A percentile compares a stretch with the other conserved stretches of the same genome.
phyloP scores from a whole-genome alignment of 805 yeast genomes.

The Lipomyces mesembrius region DNA sequence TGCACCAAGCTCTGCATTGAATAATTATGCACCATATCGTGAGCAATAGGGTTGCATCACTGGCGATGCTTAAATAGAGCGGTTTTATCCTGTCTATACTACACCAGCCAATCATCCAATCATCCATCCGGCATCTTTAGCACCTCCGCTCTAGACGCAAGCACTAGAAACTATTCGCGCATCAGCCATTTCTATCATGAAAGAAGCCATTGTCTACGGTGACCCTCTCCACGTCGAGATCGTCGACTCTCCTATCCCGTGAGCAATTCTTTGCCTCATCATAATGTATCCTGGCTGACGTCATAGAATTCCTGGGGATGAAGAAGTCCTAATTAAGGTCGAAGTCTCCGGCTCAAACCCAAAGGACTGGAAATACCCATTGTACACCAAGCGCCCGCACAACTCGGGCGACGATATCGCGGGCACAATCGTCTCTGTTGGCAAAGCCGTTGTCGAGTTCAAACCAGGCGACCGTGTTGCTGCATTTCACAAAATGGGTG shows the following conservation, averaged over 20 bases:
- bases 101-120: neutral
- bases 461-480: slow-evolving; percentile 26
- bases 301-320: slow-evolving; percentile 9
- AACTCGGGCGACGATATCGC: slow-evolving; percentile 30
- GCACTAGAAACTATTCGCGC: no score
- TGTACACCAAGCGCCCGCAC: slow-evolving; percentile 6
- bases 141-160: neutral
- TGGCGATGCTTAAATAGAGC: no score
- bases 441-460: slow-evolving; percentile 18
- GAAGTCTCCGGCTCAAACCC: slow-evolving; percentile 24
- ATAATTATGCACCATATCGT: no score
- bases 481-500: slow-evolving; percentile 24
- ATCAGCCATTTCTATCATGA: slow-evolving; percentile 6
- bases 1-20: no score
- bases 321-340: slow-evolving; percentile 26
- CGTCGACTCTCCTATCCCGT: slow-evolving; percentile 13
- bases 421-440: slow-evolving; percentile 21
- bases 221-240: slow-evolving; percentile 8
- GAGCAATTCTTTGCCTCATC: neutral
- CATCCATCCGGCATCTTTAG: neutral
- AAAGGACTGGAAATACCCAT: slow-evolving; percentile 27
- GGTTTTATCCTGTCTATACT: neutral
- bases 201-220: slow-evolving; percentile 16
- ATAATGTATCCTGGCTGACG: neutral
- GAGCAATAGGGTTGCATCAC: no score